Conservation (phyloP, 768 basidiomycete genomes). For the Dictyophora rubrovolvata region DNA sequence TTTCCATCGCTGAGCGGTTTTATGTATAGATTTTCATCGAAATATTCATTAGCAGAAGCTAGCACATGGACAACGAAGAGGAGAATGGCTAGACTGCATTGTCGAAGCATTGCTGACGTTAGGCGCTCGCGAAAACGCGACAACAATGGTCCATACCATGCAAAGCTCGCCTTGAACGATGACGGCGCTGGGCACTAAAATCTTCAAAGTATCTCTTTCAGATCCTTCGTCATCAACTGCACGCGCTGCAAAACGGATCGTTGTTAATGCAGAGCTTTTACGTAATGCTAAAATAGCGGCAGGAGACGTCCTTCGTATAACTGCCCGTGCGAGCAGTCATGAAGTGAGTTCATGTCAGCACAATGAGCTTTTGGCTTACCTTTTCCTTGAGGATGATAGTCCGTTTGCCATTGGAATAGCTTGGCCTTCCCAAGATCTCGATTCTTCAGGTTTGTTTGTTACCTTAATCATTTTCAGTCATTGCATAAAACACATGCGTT, state of each 20-base stretch:
- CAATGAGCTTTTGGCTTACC: background rate
- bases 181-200: slow-evolving; percentile 8
- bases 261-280: slow-evolving; percentile 51
- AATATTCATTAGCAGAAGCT: slow-evolving; percentile 23
- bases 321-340: slow-evolving; percentile 22
- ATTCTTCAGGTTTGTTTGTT: slow-evolving; percentile 41
- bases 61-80: background rate
- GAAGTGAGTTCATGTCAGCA: slow-evolving; percentile 22
- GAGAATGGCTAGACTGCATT: background rate
- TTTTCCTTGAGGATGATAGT: slow-evolving; percentile 16
- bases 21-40: slow-evolving; percentile 41
- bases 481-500: slow-evolving; percentile 3
- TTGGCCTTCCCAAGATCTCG: slow-evolving; percentile 65
- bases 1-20: slow-evolving; percentile 72
- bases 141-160: background rate
- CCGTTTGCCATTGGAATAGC: slow-evolving; percentile 56
- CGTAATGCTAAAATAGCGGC: slow-evolving; percentile 53
- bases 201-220: slow-evolving; percentile 20
- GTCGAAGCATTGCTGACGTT: background rate
- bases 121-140: background rate
- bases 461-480: slow-evolving; percentile 10
- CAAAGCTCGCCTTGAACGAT: background rate
- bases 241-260: slow-evolving; percentile 53
- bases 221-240: slow-evolving; percentile 19
- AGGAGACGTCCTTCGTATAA: slow-evolving; percentile 58